Base-by-base conservation (phyloP, 163 green algal species). In the Chlorella variabilis region DNA sequence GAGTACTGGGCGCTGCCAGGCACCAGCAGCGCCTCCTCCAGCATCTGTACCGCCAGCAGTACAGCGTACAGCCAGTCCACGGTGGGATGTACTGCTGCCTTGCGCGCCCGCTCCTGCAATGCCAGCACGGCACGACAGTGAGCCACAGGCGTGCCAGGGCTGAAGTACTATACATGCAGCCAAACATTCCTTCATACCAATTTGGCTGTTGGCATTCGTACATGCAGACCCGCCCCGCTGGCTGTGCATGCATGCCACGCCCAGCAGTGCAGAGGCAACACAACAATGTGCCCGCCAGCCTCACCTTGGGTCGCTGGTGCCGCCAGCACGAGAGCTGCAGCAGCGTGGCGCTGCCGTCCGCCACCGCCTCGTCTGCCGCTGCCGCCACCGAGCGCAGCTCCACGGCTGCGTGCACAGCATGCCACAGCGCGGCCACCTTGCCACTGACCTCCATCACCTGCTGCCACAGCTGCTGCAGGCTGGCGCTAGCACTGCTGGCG, bases 61-160 rank as follows among this genome's bases (percentile, higher is more conserved):
- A 84, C n/a, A 3, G 91, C 87, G 27, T 90, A 86, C 62, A 94
- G 68, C 73, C 82, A 87, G 70, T 96, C 91, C 0, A 96, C 48
- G 2, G 76, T 83, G 6, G 90, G 83, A 75, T 96, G 92, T 1
- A 67, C n/a, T 1, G 91, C 83, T 3, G 87, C 85, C 20, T 36
- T 71, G 61, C 80, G 59, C 31, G 81, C 77, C 7, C 76, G 63
- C 51, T 83, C 63, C 86, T 88, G 66, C 75, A 78, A 34, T 2
- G n/a, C 29, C 7, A 20, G 39, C 18, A 31, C 48, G n/a, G 39
- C n/a, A 27, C 8, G 2, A 25, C 31, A 51, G 23, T 18, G 13
- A 49, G n/a, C n/a, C 49, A 7, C 7, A 74, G 23, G n/a, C n/a
- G n/a, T n/a, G n/a, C n/a, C n/a, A n/a, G n/a, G n/a, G n/a, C n/a